These are phyloP conservation scores for Boletus eberwhitei DNA, from an alignment of 768 basidiomycete genomes.

Conservation along the genomic window DNA sequence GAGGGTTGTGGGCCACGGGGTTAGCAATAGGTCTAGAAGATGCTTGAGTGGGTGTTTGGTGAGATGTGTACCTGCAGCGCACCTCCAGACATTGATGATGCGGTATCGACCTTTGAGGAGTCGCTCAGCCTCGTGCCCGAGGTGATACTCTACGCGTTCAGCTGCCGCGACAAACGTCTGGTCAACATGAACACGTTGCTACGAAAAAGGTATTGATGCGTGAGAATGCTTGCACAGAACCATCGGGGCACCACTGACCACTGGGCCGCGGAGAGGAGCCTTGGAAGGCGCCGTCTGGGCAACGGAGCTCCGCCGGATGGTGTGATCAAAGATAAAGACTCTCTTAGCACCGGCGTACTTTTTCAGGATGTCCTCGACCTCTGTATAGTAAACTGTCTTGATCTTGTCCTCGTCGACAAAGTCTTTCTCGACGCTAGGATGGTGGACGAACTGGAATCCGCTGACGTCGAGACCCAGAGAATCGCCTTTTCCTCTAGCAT, in stretches of 20 bases:
- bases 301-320: slow-evolving; percentile 32
- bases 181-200: slow-evolving; percentile 45
- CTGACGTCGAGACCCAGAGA: slow-evolving; percentile 35
- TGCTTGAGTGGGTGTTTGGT: not conserved
- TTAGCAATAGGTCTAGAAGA: slow-evolving; percentile 34
- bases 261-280: slow-evolving; percentile 27
- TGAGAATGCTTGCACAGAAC: not conserved
- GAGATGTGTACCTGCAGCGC: not conserved
- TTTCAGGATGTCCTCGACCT: slow-evolving; percentile 42
- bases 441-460: slow-evolving; percentile 43
- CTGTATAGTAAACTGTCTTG: slow-evolving; percentile 37
- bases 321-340: slow-evolving; percentile 46
- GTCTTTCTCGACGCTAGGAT: slow-evolving; percentile 34
- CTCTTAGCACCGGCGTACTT: slow-evolving; percentile 36
- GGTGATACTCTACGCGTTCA: slow-evolving; percentile 38
- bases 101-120: slow-evolving; percentile 40
- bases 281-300: not conserved
- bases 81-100: slow-evolving; percentile 48
- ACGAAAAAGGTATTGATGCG: not conserved
- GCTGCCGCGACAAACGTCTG: slow-evolving; percentile 39
- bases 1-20: slow-evolving; percentile 38
- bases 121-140: slow-evolving; percentile 39
- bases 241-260: slow-evolving; percentile 24
- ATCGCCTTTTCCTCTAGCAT: slow-evolving; percentile 32
- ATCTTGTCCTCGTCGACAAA: slow-evolving; percentile 41